Base-by-base conservation (phyloP, 2,329 filamentous ascomycete species). In the Alternaria longipes region DNA sequence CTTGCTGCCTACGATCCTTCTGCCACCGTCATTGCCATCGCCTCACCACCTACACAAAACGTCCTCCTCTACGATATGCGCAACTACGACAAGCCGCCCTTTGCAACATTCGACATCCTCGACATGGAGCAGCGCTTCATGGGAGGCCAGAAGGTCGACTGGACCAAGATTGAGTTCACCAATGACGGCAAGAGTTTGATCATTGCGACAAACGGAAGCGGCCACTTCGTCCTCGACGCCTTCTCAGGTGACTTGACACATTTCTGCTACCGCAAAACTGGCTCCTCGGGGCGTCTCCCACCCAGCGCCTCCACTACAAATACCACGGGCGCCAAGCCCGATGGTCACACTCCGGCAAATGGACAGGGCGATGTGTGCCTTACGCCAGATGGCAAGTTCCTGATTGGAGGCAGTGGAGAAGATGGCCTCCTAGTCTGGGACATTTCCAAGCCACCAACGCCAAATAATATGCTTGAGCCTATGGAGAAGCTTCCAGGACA, bases 91-190 rank as follows among this genome's bases (percentile, higher is more conserved):
- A 97, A 95, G 78, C 88, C 91, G 5, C 95, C 95, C 0, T 96
- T 99, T 73, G 86, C 90, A 11, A 91, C 87, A 8, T 95, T 98
- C 72, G 94, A 98, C 73, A 83, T 98, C 16, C 80, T 88, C 24
- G 87, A 90, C 6, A 86, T 89, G 49, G 88, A 91, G 68, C 83
- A 76, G 45, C 71, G 71, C 12, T 75, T 75, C 59, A 66, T 74
- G 3, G 76, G 77, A n/a, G 46, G 81, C 45, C 84, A 80, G 50
- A 83, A 67, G 53, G 85, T 85, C 54, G 90, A 90, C 11, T 99
- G 95, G 95, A 95, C 92, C 1, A 93, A 91, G 69, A 85, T 99
- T 42, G 93, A 97, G 72, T 98, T 99, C 76, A 95, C 92, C 59
- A 99, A 99, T 72, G 95, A 99, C 73, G 95, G 95, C 18, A 97